phyloP scores from a whole-genome alignment of 805 yeast species.

The Yarrowia phangngaensis region DNA sequence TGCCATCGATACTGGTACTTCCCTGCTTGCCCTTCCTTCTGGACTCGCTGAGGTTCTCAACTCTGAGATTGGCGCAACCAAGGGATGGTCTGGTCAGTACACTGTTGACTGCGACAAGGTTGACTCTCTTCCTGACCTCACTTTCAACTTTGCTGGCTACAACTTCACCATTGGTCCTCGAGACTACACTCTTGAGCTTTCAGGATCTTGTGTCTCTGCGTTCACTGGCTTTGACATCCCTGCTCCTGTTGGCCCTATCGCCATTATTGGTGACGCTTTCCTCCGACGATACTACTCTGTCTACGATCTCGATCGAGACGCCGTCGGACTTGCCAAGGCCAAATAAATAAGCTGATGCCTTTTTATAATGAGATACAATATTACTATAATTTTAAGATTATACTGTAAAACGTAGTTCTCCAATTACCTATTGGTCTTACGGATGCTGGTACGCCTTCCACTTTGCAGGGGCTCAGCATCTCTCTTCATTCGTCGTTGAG shows the following conservation, averaged over 20 bases:
- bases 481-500: conserved; percentile 1
- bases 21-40: conserved; percentile 90
- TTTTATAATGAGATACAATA: too few relatives aligned
- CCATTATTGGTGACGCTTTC: conserved; percentile 96
- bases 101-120: conserved; percentile 84
- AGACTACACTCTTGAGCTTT: conserved; percentile 90
- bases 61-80: conserved; percentile 93
- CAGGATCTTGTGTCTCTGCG: conserved; percentile 94
- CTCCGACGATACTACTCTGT: conserved; percentile 91
- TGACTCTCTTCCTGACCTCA: conserved; percentile 82
- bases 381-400: too few relatives aligned
- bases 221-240: conserved; percentile 98
- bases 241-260: conserved; percentile 92
- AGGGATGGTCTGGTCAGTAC: conserved; percentile 97
- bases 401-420: too few relatives aligned
- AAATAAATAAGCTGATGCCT: too few relatives aligned
- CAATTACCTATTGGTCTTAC: too few relatives aligned
- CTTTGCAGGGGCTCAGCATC: conserved; percentile 13
- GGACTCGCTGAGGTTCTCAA: conserved; percentile 93
- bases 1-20: conserved; percentile 98
- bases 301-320: conserved; percentile 83
- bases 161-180: conserved; percentile 85
- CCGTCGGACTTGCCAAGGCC: conserved; percentile 90
- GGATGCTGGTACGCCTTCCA: conserved; percentile 5
- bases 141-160: conserved; percentile 83